Evolutionary conservation across 257 asterid genomes (phyloP).

Genomic region (Petrea volubilis): DNA sequence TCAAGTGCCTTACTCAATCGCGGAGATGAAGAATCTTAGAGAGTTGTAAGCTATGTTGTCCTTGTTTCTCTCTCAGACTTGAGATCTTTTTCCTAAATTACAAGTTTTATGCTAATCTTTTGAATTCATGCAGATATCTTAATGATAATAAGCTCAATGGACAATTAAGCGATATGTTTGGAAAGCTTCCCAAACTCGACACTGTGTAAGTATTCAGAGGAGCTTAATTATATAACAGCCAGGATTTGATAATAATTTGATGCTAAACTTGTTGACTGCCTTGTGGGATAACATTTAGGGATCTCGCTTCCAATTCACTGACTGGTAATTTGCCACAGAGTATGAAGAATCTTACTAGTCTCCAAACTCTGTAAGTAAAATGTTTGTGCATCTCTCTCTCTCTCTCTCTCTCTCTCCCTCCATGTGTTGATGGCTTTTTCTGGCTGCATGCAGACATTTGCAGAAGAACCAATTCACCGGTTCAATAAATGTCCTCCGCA

Average conservation of each 20-base stretch:
- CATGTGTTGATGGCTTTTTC: constrained; percentile 24
- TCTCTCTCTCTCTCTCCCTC: neutral
- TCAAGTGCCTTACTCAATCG: constrained; percentile 53
- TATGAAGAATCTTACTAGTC: constrained; percentile 42
- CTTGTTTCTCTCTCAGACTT: neutral
- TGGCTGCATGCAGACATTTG: constrained; percentile 42
- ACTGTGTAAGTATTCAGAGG: constrained; percentile 38
- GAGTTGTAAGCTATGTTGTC: constrained; percentile 34
- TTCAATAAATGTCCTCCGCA: constrained; percentile 49
- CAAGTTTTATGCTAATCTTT: neutral
- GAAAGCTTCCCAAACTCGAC: constrained; percentile 45
- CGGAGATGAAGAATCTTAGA: constrained; percentile 47
- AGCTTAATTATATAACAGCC: neutral
- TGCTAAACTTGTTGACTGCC: neutral
- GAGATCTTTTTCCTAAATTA: neutral
- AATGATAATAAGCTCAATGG: constrained; percentile 56
- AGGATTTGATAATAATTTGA: neutral
- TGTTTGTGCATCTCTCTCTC: neutral
- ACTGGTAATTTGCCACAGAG: constrained; percentile 55
- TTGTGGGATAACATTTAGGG: constrained; percentile 37
- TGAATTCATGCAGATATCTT: constrained; percentile 42
- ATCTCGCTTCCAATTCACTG: constrained; percentile 53
- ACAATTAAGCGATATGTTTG: constrained; percentile 50
- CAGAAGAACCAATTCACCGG: constrained; percentile 66
- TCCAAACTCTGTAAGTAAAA: constrained; percentile 8